Evolutionary conservation across 2,329 filamentous ascomycete genomes (phyloP), one percentile per base, ranked within the genome.

Genomic region (Trichoderma sp.): DNA sequence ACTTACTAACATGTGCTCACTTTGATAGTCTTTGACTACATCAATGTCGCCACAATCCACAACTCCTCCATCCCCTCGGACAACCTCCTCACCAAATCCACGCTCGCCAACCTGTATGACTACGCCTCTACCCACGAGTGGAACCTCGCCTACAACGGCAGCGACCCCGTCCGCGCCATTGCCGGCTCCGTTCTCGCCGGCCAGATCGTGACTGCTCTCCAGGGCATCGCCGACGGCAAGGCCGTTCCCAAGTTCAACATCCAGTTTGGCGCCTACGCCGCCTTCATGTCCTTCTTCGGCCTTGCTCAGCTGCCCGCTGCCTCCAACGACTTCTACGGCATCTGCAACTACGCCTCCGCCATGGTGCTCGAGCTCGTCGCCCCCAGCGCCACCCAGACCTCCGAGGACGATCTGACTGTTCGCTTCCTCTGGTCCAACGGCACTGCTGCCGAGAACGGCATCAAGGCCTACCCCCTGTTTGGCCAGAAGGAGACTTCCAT

Each of bases 321-420:
- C 2, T 86, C 84, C 69, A 73, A 80, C 1, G 82, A 91, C 77
- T 97, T 97, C 82, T 89, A 82, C 69, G 91, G 91, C 66, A 83
- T 97, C 14, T 89, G 90, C n/a, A 90, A 94, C 81, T 97, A 97
- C 75, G 93, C 93, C 5, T 91, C 90, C 3, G 89, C 89, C 72
- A 93, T 97, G 87, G 84, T 84, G 6, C 94, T 96, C 77, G 94
- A 97, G 83, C 81, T 90, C 26, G 82, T 89, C 66, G 87, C 87
- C 68, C 86, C 86, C 72, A 79, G 85, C 85, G 81, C 81, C 4
- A 83, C 80, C 14, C 73, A 76, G 76, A 86, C 89, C 13, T 71
- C 74, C 69, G 51, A 60, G 37, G 73, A 82, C 34, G 83, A 88
- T 65, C 81, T 90, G 71, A 82, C 79, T 13, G 86, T 90, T 21